Evolutionary conservation across 1,139 yeast species (phyloP).

Genomic region (Nakaseomyces sp.): DNA sequence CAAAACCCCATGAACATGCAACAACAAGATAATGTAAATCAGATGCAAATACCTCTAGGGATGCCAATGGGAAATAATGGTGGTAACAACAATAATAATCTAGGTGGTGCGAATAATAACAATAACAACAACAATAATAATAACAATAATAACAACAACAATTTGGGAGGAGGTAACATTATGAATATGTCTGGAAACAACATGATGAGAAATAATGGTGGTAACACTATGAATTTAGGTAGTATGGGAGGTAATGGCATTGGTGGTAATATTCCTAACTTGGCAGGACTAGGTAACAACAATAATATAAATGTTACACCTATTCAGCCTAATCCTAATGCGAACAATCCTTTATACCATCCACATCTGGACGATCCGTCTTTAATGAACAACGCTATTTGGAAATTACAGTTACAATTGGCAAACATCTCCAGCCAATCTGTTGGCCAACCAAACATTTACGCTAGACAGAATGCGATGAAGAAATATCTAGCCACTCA

Average conservation of each 20-base stretch:
- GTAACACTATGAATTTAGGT: not conserved
- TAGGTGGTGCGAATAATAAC: not conserved
- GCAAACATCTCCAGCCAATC: constrained; percentile 72
- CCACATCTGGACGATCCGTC: constrained; percentile 40
- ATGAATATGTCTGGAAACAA: not conserved
- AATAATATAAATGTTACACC: not conserved
- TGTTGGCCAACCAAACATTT: constrained; percentile 61
- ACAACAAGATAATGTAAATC: constrained; percentile 6
- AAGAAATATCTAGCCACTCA: constrained; percentile 36
- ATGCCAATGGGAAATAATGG: constrained; percentile 10
- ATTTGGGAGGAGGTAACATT: not conserved
- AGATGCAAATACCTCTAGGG: constrained; percentile 1
- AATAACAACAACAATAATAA: not conserved
- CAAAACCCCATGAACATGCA: constrained; percentile 5
- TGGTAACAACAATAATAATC: constrained; percentile 8
- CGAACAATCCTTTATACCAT: constrained; percentile 34
- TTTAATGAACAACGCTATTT: constrained; percentile 46
- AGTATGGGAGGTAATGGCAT: constrained; percentile 6
- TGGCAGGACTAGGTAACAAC: not conserved
- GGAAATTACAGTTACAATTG: constrained; percentile 85
- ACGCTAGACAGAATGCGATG: constrained; percentile 88
- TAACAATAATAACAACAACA: not conserved
- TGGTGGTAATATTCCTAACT: constrained; percentile 5
- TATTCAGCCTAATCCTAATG: constrained; percentile 12
- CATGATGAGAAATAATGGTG: not conserved